These are phyloP conservation scores for Naumovozyma baii DNA, from an alignment of 805 yeast species.

Conservation along the genomic window DNA sequence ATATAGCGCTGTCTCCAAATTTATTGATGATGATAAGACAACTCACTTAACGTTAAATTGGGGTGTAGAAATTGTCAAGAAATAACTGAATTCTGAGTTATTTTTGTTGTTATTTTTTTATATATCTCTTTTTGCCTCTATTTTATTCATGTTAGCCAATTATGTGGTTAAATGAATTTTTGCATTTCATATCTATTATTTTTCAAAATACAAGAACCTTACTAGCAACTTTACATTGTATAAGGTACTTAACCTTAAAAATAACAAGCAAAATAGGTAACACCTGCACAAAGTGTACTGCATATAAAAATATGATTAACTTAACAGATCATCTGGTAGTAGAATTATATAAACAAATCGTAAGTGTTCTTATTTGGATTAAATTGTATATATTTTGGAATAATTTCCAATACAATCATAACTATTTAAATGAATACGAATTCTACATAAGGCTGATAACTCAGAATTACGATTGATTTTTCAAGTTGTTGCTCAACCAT, in stretches of 20 bases:
- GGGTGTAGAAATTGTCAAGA: conserved; percentile 75
- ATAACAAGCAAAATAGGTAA: too few relatives aligned
- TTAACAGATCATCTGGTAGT: too few relatives aligned
- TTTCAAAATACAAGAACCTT: background rate
- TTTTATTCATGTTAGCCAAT: too few relatives aligned
- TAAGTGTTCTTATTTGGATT: too few relatives aligned
- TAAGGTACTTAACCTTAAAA: background rate
- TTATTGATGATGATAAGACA: conserved; percentile 76
- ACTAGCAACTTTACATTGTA: background rate
- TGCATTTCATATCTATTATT: background rate
- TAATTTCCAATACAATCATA: background rate
- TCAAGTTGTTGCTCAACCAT: conserved; percentile 89
- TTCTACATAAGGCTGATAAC: background rate
- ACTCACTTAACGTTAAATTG: conserved; percentile 70
- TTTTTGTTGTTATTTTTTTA: too few relatives aligned
- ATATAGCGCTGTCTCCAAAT: conserved; percentile 71
- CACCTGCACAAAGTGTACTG: too few relatives aligned
- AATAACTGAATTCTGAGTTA: conserved; percentile 12
- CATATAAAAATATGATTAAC: too few relatives aligned
- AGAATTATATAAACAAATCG: too few relatives aligned
- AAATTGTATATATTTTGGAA: background rate
- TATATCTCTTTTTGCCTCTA: too few relatives aligned
- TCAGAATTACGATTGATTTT: conserved; percentile 42
- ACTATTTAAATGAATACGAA: too few relatives aligned
- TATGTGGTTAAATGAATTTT: too few relatives aligned